Evolutionary conservation across 768 basidiomycete genomes (phyloP).

Genomic region (Pilatotrama ljubarskyi): DNA sequence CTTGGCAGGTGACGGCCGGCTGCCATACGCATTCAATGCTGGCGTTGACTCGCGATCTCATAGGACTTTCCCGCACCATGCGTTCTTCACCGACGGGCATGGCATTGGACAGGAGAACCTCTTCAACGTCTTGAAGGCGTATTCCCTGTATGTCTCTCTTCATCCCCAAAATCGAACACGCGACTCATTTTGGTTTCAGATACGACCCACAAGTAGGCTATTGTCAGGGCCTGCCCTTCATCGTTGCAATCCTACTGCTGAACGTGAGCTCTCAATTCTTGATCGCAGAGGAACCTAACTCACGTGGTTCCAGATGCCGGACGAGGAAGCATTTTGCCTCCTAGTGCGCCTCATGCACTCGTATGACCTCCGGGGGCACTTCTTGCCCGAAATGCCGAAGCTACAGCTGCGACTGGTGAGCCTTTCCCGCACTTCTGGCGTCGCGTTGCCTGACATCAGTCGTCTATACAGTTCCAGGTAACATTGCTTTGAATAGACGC

Average conservation of each 20-base stretch:
- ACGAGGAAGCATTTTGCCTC: conserved; percentile 97
- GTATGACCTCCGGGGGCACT: conserved; percentile 94
- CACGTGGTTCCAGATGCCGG: conserved; percentile 78
- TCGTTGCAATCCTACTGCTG: conserved; percentile 89
- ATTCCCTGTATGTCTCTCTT: conserved; percentile 69
- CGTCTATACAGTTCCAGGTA: conserved; percentile 59
- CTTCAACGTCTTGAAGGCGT: conserved; percentile 97
- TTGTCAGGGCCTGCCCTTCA: conserved; percentile 95
- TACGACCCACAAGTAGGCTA: conserved; percentile 95
- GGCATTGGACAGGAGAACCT: conserved; percentile 97
- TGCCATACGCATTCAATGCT: neutral
- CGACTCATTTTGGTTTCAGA: conserved; percentile 39
- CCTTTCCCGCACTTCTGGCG: conserved; percentile 25
- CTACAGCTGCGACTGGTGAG: conserved; percentile 83
- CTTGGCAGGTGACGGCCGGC: conserved; percentile 65
- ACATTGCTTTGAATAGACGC: no score
- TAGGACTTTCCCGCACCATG: conserved; percentile 96
- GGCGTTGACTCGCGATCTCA: neutral
- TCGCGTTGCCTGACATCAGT: no score
- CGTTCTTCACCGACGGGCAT: conserved; percentile 91
- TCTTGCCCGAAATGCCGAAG: conserved; percentile 99
- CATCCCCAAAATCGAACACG: neutral
- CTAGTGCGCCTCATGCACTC: conserved; percentile 94
- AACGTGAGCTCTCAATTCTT: conserved; percentile 57
- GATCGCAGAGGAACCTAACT: neutral